Conservation (phyloP, 2,329 filamentous ascomycete genomes). For the Diaporthe aspalathi region DNA sequence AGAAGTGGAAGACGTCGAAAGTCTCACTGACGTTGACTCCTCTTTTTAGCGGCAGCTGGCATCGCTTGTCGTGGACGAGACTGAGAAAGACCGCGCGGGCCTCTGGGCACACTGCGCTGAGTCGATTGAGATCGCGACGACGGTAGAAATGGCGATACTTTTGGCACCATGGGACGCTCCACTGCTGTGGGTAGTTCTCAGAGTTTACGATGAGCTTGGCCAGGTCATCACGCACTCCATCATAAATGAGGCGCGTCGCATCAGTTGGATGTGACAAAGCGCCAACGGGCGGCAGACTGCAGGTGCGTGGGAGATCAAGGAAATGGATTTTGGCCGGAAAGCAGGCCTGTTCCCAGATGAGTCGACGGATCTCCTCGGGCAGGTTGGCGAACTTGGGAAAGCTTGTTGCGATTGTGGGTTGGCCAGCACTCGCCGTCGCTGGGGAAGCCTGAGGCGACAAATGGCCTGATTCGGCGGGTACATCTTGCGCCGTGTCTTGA, state of each 20-base stretch:
- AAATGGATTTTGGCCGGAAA: neutral
- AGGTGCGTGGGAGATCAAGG: neutral
- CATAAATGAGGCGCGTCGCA: neutral
- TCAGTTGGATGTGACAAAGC: neutral
- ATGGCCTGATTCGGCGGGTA: neutral
- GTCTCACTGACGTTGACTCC: neutral
- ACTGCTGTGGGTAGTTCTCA: neutral
- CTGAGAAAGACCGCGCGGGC: neutral
- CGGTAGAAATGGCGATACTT: neutral
- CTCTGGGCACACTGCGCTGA: neutral
- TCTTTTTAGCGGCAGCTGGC: neutral
- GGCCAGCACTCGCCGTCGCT: neutral
- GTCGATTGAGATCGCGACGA: neutral
- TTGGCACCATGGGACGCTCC: neutral
- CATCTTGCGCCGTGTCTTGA: neutral
- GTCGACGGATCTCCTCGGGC: neutral
- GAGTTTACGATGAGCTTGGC: neutral
- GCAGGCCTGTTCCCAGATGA: neutral
- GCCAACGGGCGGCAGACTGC: neutral
- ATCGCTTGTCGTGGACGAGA: neutral
- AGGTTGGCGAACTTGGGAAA: neutral
- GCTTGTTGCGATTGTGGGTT: neutral
- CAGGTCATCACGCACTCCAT: neutral
- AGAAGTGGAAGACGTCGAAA: slow-evolving; percentile 1
- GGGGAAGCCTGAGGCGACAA: neutral